Evolutionary conservation across 192 early-diverging fungal genomes (phyloP), one percentile per base, ranked within the genome.

Genomic region (Linnemannia elongata): DNA sequence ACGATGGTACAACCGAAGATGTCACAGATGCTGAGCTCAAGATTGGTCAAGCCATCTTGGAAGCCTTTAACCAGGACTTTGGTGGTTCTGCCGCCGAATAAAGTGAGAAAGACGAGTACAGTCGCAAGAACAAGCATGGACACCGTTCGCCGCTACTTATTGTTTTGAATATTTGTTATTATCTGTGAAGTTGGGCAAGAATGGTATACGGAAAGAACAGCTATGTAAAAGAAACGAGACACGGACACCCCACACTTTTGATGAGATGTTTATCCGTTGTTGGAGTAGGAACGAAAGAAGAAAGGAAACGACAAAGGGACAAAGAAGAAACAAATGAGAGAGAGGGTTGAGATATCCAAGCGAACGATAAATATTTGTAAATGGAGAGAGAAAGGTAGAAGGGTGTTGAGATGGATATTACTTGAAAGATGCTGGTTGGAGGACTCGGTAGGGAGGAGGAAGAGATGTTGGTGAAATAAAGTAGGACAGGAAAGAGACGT

Each of bases 61-160:
- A 86, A 38, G 84, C 84, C 24, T 81, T 86, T 41, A 80, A 81
- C 60, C 74, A 86, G 38, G 84, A 86, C 45, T 86, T 86, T 77
- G 75, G 84, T 52, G 30, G 42, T 33, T 27, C 60, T 35, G 60
- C 30, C 13, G 60, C n/a, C n/a, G n/a, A 66, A 66, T 33, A 66
- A 66, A 66, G 10, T 8, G n/a, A 60, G 5, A 60, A 60, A 3
- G 4, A 3, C 54, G 2, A 24, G 18, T 22, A 24, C 54, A 24
- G 20, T 7, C 2, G 1, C 55, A 52, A 52, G 49, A 3, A 9
- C 60, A 33, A 30, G 60, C 30, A 66, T 30, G 35, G 27, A 66
- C 30, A 33, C n/a, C 9, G 13, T 30, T 30, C 33, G 9, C 33
- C 35, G 30, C 15, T 33, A 33, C 15, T 15, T 27, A 30, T 35